A percentile compares a stretch with the other conserved stretches of the same genome.
Conservation (phyloP, 495 filamentous ascomycete genomes). For the Parathielavia hyrcaniae region DNA sequence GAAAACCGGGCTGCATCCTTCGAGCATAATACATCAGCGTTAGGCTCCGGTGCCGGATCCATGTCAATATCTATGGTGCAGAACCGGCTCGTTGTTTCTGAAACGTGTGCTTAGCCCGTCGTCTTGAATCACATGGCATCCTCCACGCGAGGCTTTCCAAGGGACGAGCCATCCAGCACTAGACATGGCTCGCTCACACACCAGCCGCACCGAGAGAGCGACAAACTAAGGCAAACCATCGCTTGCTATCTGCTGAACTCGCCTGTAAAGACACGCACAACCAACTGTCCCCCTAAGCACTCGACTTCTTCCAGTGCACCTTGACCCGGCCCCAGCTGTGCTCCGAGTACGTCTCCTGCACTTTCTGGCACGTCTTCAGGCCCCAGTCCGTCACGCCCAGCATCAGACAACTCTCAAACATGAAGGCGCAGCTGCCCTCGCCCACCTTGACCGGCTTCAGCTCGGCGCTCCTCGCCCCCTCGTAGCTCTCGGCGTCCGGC, state of each 20-base stretch:
- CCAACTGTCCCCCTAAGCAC: not conserved
- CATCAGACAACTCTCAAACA: conserved; percentile 71
- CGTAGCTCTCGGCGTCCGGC: conserved; percentile 56
- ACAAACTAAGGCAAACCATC: no score
- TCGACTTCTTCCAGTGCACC: conserved; percentile 59
- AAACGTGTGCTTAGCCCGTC: no score
- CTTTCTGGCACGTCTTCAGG: conserved; percentile 71
- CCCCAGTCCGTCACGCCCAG: conserved; percentile 92
- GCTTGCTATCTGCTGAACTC: not conserved
- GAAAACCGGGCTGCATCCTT: no score
- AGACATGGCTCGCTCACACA: no score
- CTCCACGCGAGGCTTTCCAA: no score
- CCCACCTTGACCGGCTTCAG: conserved; percentile 51
- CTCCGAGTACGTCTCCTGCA: conserved; percentile 75
- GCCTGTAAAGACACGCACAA: not conserved
- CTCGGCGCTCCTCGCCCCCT: conserved; percentile 53
- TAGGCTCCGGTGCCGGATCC: not conserved
- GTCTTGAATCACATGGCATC: no score
- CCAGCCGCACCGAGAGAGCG: no score
- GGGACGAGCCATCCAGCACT: no score
- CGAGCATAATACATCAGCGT: not conserved
- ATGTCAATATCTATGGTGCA: no score
- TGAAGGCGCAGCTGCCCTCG: conserved; percentile 56
- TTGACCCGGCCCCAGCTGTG: conserved; percentile 81
- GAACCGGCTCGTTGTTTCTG: no score